Evolutionary conservation across 345 rosid genomes (phyloP).

Genomic region (Eucalyptus microcorys): DNA sequence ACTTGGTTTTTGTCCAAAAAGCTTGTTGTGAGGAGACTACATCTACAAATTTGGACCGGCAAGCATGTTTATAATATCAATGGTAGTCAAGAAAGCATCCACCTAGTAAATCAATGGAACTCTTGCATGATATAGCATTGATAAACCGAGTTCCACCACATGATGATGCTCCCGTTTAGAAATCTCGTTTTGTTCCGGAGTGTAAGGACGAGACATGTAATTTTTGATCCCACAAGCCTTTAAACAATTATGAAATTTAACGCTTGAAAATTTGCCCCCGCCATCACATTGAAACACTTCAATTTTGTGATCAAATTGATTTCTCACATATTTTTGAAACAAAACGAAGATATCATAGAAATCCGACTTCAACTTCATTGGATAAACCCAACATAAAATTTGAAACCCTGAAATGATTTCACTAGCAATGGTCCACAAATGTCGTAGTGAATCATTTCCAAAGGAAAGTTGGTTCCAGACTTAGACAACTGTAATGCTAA

Average conservation of each 20-base stretch:
- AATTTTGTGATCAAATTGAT: neutral
- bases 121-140: neutral
- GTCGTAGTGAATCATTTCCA: neutral
- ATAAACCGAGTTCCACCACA: neutral
- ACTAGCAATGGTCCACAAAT: neutral
- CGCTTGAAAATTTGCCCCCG: rapidly evolving
- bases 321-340: neutral
- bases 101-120: neutral
- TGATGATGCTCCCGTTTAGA: neutral
- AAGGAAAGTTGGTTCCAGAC: neutral
- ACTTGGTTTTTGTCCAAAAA: neutral
- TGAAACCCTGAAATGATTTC: neutral
- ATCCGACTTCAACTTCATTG: neutral
- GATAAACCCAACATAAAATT: neutral
- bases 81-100: neutral
- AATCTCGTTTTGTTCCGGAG: neutral
- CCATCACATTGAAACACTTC: neutral
- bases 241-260: neutral
- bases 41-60: neutral
- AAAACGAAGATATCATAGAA: neutral
- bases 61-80: neutral
- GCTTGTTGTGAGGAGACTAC: neutral
- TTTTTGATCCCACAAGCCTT: neutral
- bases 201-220: neutral
- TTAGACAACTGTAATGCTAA: neutral